Conservation (phyloP, 768 basidiomycete species). For the Chlorophyllum brunneum region DNA sequence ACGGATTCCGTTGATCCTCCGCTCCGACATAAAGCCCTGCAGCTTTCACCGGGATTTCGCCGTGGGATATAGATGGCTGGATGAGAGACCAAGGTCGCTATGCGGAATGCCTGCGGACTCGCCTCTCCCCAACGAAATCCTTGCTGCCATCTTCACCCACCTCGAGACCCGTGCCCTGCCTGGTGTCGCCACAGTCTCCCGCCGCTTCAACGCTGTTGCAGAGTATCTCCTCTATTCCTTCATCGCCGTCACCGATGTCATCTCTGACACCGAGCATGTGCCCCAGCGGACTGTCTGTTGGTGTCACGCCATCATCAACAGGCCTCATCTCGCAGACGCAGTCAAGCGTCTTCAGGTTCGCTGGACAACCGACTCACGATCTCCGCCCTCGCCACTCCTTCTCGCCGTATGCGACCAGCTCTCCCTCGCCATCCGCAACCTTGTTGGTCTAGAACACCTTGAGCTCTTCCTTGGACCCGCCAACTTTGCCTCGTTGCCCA, state of each 20-base stretch:
- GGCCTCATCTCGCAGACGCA: constrained; percentile 42
- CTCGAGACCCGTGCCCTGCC: constrained; percentile 35
- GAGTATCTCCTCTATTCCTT: constrained; percentile 58
- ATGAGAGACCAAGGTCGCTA: constrained; percentile 6
- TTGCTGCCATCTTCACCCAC: constrained; percentile 42
- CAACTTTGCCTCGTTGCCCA: constrained; percentile 25
- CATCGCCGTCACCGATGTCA: constrained; percentile 42
- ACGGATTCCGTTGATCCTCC: constrained; percentile 35
- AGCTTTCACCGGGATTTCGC: constrained; percentile 31
- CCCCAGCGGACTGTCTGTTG: constrained; percentile 44
- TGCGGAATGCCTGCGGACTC: constrained; percentile 16
- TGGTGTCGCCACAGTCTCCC: constrained; percentile 41
- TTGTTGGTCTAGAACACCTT: constrained; percentile 45
- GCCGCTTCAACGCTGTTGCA: constrained; percentile 45
- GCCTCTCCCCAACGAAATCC: constrained; percentile 53
- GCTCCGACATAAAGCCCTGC: constrained; percentile 32
- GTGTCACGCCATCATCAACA: constrained; percentile 46
- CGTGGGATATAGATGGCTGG: constrained; percentile 28
- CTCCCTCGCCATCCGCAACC: constrained; percentile 29
- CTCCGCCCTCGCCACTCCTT: constrained; percentile 26
- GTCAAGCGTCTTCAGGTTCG: constrained; percentile 47
- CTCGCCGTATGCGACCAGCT: constrained; percentile 37
- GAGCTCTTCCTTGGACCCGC: constrained; percentile 51
- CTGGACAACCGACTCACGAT: constrained; percentile 45
- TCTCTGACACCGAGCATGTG: constrained; percentile 36